Conservation (phyloP, 2,329 filamentous ascomycete genomes). For the Aureobasidium uvarum region DNA sequence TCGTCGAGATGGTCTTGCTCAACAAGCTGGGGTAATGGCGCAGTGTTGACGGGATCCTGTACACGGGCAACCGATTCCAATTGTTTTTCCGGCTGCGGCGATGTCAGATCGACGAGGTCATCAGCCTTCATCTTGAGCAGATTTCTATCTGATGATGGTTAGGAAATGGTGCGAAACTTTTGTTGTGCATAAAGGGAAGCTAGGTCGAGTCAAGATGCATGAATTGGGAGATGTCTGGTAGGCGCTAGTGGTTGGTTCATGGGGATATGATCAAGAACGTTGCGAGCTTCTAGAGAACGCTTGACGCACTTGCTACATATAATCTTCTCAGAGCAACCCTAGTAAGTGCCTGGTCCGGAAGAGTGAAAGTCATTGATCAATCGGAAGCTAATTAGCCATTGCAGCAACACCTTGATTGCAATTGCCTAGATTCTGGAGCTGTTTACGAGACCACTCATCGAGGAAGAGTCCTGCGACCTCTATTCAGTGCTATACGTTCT, state of each 20-base stretch:
- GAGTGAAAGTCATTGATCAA: no score
- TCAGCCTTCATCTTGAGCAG: not conserved
- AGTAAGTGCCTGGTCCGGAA: no score
- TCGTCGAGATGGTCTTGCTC: conserved; percentile 10
- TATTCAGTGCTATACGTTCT: not conserved
- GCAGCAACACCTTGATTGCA: no score
- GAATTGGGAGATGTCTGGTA: conserved; percentile 7
- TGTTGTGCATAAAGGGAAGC: conserved; percentile 24
- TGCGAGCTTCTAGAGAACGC: not conserved
- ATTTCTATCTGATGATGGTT: not conserved
- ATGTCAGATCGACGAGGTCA: not conserved
- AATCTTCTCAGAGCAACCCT: not conserved
- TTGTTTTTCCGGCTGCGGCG: conserved; percentile 11
- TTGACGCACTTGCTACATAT: not conserved
- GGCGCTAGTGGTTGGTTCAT: conserved; percentile 21
- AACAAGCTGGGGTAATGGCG: conserved; percentile 11
- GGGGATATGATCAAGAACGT: not conserved
- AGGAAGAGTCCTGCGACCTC: not conserved
- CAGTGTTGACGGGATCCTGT: conserved; percentile 16
- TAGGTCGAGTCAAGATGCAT: conserved; percentile 11
- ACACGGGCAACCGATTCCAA: conserved; percentile 22
- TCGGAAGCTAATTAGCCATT: not conserved
- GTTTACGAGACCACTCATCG: not conserved
- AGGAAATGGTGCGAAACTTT: not conserved
- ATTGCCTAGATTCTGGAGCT: not conserved